Conservation (phyloP, 352 stramenopile species). For the Vaucheria bursata region DNA sequence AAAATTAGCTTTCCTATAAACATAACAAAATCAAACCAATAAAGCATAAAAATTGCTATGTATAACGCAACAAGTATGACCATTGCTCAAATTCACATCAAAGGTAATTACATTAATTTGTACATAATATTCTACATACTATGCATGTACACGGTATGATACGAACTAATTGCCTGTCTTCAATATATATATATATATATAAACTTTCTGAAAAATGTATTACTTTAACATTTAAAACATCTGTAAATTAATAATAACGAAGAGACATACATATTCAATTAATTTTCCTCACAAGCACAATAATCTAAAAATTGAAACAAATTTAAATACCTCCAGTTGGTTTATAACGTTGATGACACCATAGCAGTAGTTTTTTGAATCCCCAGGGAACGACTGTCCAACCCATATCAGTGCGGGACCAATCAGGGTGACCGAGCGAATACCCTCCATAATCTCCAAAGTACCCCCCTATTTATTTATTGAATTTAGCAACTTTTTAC, state of each 20-base stretch:
- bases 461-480: conserved; percentile 28
- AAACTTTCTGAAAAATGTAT: not conserved
- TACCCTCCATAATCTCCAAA: conserved; percentile 32
- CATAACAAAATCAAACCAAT: not conserved
- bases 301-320: not conserved
- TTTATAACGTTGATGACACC: conserved; percentile 41
- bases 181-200: not conserved
- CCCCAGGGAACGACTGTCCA: conserved; percentile 48
- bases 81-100: not conserved
- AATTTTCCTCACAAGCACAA: not conserved
- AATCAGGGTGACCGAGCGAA: conserved; percentile 11
- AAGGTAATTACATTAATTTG: not conserved
- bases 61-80: not conserved
- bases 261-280: not conserved
- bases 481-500: conserved; percentile 26
- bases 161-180: not conserved
- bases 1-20: not conserved
- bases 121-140: not conserved
- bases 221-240: not conserved
- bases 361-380: conserved; percentile 46
- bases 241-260: not conserved
- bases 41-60: not conserved
- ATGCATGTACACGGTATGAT: not conserved
- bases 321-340: not conserved
- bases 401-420: conserved; percentile 42